A percentile compares a stretch with the other conserved stretches of the same genome.
These are phyloP conservation scores for Xylaria cubensis DNA, from an alignment of 495 filamentous ascomycete genomes.

Conservation along the genomic window DNA sequence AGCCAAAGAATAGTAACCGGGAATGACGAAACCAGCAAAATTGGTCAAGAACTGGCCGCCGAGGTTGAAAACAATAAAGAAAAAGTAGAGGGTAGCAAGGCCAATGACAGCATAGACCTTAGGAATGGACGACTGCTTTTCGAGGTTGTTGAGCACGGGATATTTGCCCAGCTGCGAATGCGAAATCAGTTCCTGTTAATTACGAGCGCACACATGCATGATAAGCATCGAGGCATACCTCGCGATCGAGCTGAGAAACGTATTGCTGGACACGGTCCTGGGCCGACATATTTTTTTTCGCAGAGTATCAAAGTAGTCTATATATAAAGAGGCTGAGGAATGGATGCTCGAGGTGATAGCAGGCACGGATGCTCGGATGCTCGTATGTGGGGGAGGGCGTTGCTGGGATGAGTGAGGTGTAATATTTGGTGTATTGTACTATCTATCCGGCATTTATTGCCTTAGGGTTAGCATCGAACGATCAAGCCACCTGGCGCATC, in stretches of 20 bases:
- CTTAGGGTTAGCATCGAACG: conserved; percentile 40
- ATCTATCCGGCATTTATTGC: conserved; percentile 27
- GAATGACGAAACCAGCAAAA: conserved; percentile 90
- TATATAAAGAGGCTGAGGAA: conserved; percentile 20
- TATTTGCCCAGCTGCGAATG: conserved; percentile 88
- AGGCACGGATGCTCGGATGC: conserved; percentile 30
- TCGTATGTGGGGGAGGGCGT: conserved; percentile 33
- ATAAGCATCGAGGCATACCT: conserved; percentile 65
- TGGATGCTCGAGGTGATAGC: conserved; percentile 26
- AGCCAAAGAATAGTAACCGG: conserved; percentile 92
- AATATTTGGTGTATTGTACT: conserved; percentile 22
- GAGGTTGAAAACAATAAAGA: conserved; percentile 99
- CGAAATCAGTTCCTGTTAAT: conserved; percentile 21
- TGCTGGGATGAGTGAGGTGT: background rate
- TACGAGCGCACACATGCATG: background rate
- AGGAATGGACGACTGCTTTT: conserved; percentile 91
- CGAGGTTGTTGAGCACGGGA: conserved; percentile 90
- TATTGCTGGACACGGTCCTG: conserved; percentile 92
- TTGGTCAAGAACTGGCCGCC: conserved; percentile 97
- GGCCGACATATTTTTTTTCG: conserved; percentile 66
- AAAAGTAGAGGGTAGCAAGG: conserved; percentile 87
- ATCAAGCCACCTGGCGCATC: conserved; percentile 37
- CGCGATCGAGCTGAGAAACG: conserved; percentile 93
- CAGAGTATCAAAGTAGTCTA: conserved; percentile 15
- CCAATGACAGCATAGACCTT: conserved; percentile 97